These are phyloP conservation scores for Triticum urartu DNA, from an alignment of 176 grass and related monocot species.

Conservation along the genomic window DNA sequence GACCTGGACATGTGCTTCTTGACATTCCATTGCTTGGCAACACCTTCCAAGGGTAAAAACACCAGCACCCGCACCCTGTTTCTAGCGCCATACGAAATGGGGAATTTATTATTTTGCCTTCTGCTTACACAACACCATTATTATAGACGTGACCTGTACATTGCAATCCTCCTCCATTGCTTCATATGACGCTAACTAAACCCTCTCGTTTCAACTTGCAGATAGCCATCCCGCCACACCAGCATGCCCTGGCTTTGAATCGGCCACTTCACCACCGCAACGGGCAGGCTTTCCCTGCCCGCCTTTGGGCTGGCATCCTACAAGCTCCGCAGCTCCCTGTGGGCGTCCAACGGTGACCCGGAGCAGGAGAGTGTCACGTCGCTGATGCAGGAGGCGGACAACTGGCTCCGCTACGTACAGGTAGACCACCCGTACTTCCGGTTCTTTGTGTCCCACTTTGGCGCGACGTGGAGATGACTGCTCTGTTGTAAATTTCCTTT, in stretches of 20 bases:
- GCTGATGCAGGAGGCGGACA: conserved; percentile 67
- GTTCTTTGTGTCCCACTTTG: conserved; percentile 60
- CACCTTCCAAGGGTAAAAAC: conserved; percentile 69
- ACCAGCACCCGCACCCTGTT: conserved; percentile 23
- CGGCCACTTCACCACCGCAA: conserved; percentile 3
- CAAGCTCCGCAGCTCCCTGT: conserved; percentile 66
- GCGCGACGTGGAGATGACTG: conserved; percentile 56
- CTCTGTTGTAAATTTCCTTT: conserved; percentile 44
- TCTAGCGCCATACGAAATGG: conserved; percentile 2
- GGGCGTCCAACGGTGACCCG: conserved; percentile 45
- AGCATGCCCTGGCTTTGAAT: conserved; percentile 34
- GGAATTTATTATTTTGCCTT: background rate
- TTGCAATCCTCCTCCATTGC: too few relatives aligned
- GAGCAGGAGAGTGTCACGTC: conserved; percentile 39
- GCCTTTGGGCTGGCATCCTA: conserved; percentile 76
- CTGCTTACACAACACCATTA: background rate
- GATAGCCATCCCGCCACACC: conserved; percentile 28
- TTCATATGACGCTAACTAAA: too few relatives aligned
- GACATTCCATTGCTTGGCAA: conserved; percentile 82
- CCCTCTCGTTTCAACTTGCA: conserved; percentile 5
- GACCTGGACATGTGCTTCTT: conserved; percentile 96
- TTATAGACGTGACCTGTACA: background rate
- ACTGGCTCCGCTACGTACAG: conserved; percentile 54
- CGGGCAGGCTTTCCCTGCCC: conserved; percentile 48
- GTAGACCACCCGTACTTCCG: conserved; percentile 86